Base-by-base conservation (phyloP, 2,329 filamentous ascomycete genomes). In the Colletotrichum cordylinicola region DNA sequence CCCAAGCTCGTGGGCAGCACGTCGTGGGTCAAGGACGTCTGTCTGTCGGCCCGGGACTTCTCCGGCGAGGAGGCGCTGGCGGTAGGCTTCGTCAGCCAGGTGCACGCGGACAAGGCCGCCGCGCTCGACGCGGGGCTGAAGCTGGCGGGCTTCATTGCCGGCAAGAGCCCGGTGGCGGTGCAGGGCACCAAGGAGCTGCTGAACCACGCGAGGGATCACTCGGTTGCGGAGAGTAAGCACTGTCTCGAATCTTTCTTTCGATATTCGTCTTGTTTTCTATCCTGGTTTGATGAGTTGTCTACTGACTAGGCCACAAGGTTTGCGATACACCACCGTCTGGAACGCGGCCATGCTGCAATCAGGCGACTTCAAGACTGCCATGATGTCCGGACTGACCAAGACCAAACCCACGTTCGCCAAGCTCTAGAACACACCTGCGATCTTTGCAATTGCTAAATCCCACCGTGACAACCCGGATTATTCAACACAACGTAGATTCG, bases 321-420 rank as follows among this genome's bases (percentile, higher is more conserved):
- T 98, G 83, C 91, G 91, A 74, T 98, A 98, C 84, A 98, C 96
- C 6, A 90, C 91, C 13, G 90, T 97, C 2, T 98, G 96, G 96
- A 98, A 98, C 82, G 91, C 92, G 79, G 94, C 92, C 4, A 94
- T 94, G 81, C 82, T 98, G 80, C 96, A 98, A 87, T 94, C 95
- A 8, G 87, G 88, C 68, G 96, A 98, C 87, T 90, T 98, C 58
- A 86, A 91, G 81, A 87, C 90, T 75, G 95, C 96, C 1, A 88
- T 98, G 82, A 82, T 94, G 82, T 95, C 94, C 52, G 94, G 94
- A 10, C 83, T 98, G 78, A 89, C 94, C 84, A 98, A 94, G 90
- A 93, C 89, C 79, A 96, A 91, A 82, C 94, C 95, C 15, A 94
- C 88, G 21, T 98, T 98, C 87, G 93, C 93, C 83, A 98, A 98